Percentiles rank a stretch among this genome's conserved stretches.
Evolutionary conservation across 2,329 filamentous ascomycete species (phyloP).

Genomic region (Diaporthe humulicola): DNA sequence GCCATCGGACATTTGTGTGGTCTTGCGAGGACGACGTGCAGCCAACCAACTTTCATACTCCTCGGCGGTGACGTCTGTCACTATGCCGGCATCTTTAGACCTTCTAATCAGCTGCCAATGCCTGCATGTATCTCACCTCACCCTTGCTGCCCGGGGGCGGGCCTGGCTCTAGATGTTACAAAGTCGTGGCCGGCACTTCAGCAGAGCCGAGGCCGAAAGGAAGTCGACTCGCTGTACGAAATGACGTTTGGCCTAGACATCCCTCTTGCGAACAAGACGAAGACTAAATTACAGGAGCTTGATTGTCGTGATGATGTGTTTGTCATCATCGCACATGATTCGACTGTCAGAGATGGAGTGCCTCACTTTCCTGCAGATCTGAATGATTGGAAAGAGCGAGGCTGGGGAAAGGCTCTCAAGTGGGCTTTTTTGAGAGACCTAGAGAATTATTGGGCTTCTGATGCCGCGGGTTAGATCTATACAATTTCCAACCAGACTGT

Average conservation of each 20-base stretch:
- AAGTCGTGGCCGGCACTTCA: slow-evolving; percentile 36
- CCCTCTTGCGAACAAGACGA: slow-evolving; percentile 41
- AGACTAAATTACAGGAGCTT: slow-evolving; percentile 38
- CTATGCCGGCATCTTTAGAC: slow-evolving; percentile 48
- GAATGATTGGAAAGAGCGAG: slow-evolving; percentile 12
- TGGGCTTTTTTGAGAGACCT: slow-evolving; percentile 13
- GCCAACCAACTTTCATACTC: slow-evolving; percentile 49
- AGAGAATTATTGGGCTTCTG: slow-evolving; percentile 9
- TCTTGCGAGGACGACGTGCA: slow-evolving; percentile 47
- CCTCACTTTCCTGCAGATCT: neutral
- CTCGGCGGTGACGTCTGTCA: slow-evolving; percentile 54
- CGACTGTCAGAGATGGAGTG: neutral
- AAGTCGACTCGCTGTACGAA: slow-evolving; percentile 44
- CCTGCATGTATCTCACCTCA: slow-evolving; percentile 45
- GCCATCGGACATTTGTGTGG: slow-evolving; percentile 49
- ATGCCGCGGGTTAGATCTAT: neutral
- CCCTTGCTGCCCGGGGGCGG: slow-evolving; percentile 42
- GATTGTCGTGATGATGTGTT: slow-evolving; percentile 39
- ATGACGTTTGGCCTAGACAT: slow-evolving; percentile 44
- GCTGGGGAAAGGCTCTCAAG: neutral
- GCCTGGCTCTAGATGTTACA: too few species aligned
- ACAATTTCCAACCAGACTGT: too few species aligned
- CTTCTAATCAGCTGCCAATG: slow-evolving; percentile 44
- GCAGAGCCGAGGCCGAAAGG: slow-evolving; percentile 43
- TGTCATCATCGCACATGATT: slow-evolving; percentile 39